Evolutionary conservation across 371 early-diverging fungal species (phyloP).

Genomic region (Dentiscutata heterogama): DNA sequence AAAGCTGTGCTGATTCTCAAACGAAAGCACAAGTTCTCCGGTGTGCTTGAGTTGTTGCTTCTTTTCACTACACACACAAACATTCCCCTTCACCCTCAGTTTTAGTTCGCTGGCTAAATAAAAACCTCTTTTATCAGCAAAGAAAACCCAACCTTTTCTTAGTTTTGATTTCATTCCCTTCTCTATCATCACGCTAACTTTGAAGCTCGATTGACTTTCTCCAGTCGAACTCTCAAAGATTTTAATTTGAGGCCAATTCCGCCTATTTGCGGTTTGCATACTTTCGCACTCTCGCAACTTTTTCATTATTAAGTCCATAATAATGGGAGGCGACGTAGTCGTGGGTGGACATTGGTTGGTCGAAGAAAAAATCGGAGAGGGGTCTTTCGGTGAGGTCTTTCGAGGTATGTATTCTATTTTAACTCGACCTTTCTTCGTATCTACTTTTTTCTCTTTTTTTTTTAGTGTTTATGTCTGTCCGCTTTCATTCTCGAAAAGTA

Average conservation of each 20-base stretch:
- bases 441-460: no score
- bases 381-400: slow-evolving; percentile 47
- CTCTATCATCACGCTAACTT: neutral
- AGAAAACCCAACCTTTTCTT: slow-evolving; percentile 38
- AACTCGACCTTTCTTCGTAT: neutral
- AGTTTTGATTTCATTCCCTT: slow-evolving; percentile 27
- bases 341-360: slow-evolving; percentile 44
- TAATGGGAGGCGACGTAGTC: slow-evolving; percentile 25
- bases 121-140: slow-evolving; percentile 6
- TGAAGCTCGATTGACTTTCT: slow-evolving; percentile 38
- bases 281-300: neutral
- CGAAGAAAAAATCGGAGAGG: slow-evolving; percentile 44
- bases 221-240: slow-evolving; percentile 38
- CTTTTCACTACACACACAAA: slow-evolving; percentile 31
- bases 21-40: slow-evolving; percentile 34
- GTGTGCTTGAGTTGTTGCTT: slow-evolving; percentile 20
- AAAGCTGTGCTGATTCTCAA: neutral
- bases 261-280: slow-evolving; percentile 29
- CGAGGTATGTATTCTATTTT: slow-evolving; percentile 21
- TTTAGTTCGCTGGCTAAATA: neutral
- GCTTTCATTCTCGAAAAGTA: no score
- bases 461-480: no score
- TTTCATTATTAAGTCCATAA: slow-evolving; percentile 22
- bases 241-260: slow-evolving; percentile 42
- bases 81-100: neutral